Percentiles rank a stretch among this genome's conserved stretches.
Conservation (phyloP, 805 yeast genomes). For the Saccharomycopsis olivae region DNA sequence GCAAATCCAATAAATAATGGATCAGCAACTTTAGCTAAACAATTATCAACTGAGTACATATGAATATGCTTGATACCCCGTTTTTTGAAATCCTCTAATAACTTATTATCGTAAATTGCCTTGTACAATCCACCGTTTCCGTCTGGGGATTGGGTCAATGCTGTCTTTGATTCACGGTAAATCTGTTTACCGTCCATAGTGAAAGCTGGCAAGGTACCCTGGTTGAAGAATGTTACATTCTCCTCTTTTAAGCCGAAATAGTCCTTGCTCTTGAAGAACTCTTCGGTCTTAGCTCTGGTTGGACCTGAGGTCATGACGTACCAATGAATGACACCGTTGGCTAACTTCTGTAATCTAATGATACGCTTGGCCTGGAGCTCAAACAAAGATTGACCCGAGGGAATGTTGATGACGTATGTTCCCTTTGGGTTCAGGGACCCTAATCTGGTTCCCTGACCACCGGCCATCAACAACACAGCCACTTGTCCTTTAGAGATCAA, state of each 20-base stretch:
- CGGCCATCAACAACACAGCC: slow-evolving; percentile 89
- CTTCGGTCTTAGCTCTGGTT: slow-evolving; percentile 66
- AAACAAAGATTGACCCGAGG: slow-evolving; percentile 75
- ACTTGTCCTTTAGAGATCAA: slow-evolving; percentile 67
- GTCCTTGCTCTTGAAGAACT: slow-evolving; percentile 47
- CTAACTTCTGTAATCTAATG: slow-evolving; percentile 44
- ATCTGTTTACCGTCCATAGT: slow-evolving; percentile 58
- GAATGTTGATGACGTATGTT: slow-evolving; percentile 78
- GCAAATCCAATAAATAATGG: slow-evolving; percentile 82
- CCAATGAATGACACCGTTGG: slow-evolving; percentile 48
- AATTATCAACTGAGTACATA: slow-evolving; percentile 95
- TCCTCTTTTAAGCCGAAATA: slow-evolving; percentile 59
- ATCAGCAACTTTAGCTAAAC: slow-evolving; percentile 85
- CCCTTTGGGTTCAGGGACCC: slow-evolving; percentile 93
- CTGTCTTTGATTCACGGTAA: slow-evolving; percentile 43
- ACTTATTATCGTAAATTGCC: slow-evolving; percentile 56
- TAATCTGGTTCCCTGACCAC: slow-evolving; percentile 95
- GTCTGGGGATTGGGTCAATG: slow-evolving; percentile 82
- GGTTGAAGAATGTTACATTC: slow-evolving; percentile 77
- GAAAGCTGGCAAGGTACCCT: slow-evolving; percentile 91
- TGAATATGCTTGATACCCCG: slow-evolving; percentile 82
- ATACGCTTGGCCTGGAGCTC: slow-evolving; percentile 91
- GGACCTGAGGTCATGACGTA: slow-evolving; percentile 94
- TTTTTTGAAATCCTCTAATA: slow-evolving; percentile 54
- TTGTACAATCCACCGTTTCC: slow-evolving; percentile 96